Conservation (phyloP, 345 rosid species). For the Hibiscus tridactylites region DNA sequence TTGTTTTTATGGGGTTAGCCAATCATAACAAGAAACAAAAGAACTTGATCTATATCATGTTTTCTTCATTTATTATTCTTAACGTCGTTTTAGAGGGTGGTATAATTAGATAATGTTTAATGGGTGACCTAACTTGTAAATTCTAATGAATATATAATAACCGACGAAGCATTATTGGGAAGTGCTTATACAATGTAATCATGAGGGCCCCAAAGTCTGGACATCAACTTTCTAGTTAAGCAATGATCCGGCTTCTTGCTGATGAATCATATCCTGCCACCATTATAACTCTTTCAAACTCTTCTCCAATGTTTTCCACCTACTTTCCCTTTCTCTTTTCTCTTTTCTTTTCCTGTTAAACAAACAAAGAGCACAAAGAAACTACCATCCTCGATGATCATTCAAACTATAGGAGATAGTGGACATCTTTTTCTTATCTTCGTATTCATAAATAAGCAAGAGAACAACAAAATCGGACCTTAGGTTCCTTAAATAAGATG, state of each 20-base stretch:
- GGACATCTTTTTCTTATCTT: conserved; percentile 45
- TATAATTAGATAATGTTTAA: conserved; percentile 24
- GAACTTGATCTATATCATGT: background rate
- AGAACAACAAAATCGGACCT: background rate
- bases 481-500: no score
- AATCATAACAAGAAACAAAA: no score
- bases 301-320: conserved; percentile 25
- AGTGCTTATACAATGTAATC: conserved; percentile 30
- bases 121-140: conserved; percentile 46
- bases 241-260: conserved; percentile 59
- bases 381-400: conserved; percentile 15
- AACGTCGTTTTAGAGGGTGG: background rate
- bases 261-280: conserved; percentile 64
- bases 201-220: conserved; percentile 28
- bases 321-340: conserved; percentile 17
- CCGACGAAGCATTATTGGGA: conserved; percentile 72
- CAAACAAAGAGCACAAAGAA: conserved; percentile 12
- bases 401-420: conserved; percentile 22
- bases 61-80: background rate
- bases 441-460: conserved; percentile 24
- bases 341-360: background rate
- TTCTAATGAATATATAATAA: conserved; percentile 27
- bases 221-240: conserved; percentile 65
- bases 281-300: conserved; percentile 42
- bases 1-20: no score